Evolutionary conservation across 768 basidiomycete genomes (phyloP).

Genomic region (Pleurotus djamor): DNA sequence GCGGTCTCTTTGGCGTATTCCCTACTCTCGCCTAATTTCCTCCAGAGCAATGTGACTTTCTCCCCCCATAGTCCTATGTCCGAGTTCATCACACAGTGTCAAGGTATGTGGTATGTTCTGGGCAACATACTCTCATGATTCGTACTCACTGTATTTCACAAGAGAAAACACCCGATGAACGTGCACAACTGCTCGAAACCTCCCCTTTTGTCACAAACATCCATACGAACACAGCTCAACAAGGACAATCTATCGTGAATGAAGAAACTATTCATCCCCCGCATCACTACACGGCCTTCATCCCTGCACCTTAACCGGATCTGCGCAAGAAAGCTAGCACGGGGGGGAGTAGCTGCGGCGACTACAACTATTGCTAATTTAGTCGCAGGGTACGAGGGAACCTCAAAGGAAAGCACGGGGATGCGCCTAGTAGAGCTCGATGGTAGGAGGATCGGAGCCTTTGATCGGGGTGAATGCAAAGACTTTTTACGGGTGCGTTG

Average conservation of each 20-base stretch:
- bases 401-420: too few species aligned
- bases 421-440: slow-evolving; percentile 81
- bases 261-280: slow-evolving; percentile 59
- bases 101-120: too few species aligned
- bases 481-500: slow-evolving; percentile 52
- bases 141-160: too few species aligned
- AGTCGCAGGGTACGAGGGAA: too few species aligned
- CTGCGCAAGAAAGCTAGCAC: slow-evolving; percentile 21
- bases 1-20: slow-evolving; percentile 49
- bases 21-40: slow-evolving; percentile 82
- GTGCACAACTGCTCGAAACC: slow-evolving; percentile 72
- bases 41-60: slow-evolving; percentile 51
- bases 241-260: slow-evolving; percentile 71
- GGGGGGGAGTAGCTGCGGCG: slow-evolving; percentile 14
- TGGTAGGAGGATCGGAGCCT: slow-evolving; percentile 72
- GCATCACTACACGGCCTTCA: slow-evolving; percentile 88
- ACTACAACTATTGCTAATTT: slow-evolving; percentile 9
- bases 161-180: slow-evolving; percentile 70
- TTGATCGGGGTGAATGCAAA: slow-evolving; percentile 70
- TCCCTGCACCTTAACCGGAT: slow-evolving; percentile 55
- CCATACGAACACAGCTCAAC: slow-evolving; percentile 65
- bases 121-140: too few species aligned
- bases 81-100: slow-evolving; percentile 63
- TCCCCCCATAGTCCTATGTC: slow-evolving; percentile 57
- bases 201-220: slow-evolving; percentile 77